Base-by-base conservation (phyloP, 768 basidiomycete genomes). In the Rhodotorula taiwanensis region DNA sequence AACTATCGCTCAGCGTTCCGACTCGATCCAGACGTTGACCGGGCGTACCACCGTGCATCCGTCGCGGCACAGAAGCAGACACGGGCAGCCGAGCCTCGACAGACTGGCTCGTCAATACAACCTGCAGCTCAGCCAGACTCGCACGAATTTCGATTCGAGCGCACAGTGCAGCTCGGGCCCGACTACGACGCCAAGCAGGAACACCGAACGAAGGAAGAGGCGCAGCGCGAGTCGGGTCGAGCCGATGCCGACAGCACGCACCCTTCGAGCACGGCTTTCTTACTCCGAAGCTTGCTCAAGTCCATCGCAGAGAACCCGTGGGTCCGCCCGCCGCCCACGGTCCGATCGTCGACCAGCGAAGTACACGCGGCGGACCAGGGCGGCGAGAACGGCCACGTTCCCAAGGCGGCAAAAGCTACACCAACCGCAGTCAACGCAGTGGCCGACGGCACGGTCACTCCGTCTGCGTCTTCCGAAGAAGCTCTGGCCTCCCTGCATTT, bases 11-110 rank as follows among this genome's bases (percentile, higher is more conserved):
- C 58, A 5, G 63, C 70, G 2, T 71, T 73, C 42, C 68, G 68
- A 6, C 62, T 67, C 44, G 68, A 73, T 34, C 62, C 69, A 18
- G 55, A 67, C 41, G 66, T 73, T 39, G 72, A 73, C 50, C 60
- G 64, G 14, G 56, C 60, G 0, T 73, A 70, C 55, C 69, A 71
- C 42, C 52, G 49, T 36, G 54, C 62, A 0, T 21, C 64, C 23
- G n/a, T 55, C 20, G 53, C 64, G 6, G 36, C 55, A 6, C 55
- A 65, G n/a, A 30, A 45, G 21, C 51, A 59, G 18, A 45, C 60
- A 0, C 45, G 52, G 34, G 36, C 25, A 6, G 34, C 60, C 5
- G 49, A 58, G 20, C 49, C 58, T 10, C 36, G 36, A 9, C 9
- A 10, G 36, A 39, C 36, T 16, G 36, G 30, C 54, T 33, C 8